Evolutionary conservation across 1,284 basidiomycete genomes (phyloP), one percentile per base, ranked within the genome.

Genomic region (Schizophyllum amplum): DNA sequence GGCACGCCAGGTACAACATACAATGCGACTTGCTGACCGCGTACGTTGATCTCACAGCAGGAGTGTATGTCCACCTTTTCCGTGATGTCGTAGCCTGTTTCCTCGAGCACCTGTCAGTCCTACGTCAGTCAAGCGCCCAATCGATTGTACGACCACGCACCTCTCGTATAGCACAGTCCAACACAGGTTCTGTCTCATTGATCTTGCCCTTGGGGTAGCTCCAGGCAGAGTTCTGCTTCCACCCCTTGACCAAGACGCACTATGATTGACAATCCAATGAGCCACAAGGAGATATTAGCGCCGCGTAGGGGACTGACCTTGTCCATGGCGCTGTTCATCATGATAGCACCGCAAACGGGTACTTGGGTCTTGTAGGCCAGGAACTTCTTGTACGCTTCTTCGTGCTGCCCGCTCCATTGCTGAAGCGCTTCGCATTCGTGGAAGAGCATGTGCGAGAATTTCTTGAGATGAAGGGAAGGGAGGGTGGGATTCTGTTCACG

Each of bases 181-280:
- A 78, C 62, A 88, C 81, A 48, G 87, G 83, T 72, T 98, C 94
- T 60, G 89, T 82, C 69, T 96, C 88, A 66, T 99, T 99, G 71
- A 99, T 99, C 75, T 99, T 99, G 54, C 97, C 97, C 69, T 97
- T 94, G 1, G 97, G 97, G 71, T 99, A 99, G 24, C 93, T 92
- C 97, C 97, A 99, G 4, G 94, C 92, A 4, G 96, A 90, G 23
- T 88, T 92, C 22, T 92, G 86, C 72, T 98, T 98, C 93, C 93
- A 99, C 4, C 97, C 97, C 70, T 98, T 96, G 54, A 99, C 94
- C 60, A 98, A 81, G 17, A 98, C 77, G 67, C 90, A 93, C 92
- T 95, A 67, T 22, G 56, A 58, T 51, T 50, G 55, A 20, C 42
- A 33, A 33, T 50, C 54, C 53, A 50, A 27, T 24, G 48, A 52